Percentiles rank a stretch among this genome's conserved stretches.
Conservation (phyloP, 371 early-diverging fungal species). For the Dinochytrium kinnereticum region DNA sequence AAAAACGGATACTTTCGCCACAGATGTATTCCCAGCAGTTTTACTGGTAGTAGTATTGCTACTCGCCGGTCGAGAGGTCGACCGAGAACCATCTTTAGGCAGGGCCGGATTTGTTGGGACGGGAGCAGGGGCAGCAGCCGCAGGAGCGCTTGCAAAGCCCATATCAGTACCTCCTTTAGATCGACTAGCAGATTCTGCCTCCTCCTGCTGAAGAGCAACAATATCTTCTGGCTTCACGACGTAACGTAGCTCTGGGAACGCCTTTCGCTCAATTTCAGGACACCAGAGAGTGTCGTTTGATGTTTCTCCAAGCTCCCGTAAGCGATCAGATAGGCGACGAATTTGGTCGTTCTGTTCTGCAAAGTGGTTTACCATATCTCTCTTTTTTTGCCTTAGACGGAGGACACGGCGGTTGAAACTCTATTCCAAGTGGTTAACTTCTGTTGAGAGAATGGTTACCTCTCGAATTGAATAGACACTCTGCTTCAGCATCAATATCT, state of each 20-base stretch:
- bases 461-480: conserved; percentile 54
- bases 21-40: background rate
- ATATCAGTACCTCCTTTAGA: conserved; percentile 37
- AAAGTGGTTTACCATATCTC: conserved; percentile 35
- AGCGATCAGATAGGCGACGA: conserved; percentile 36
- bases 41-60: background rate
- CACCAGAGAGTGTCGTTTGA: conserved; percentile 18
- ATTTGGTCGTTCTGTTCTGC: conserved; percentile 30
- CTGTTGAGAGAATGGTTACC: conserved; percentile 28
- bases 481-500: conserved; percentile 55
- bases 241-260: conserved; percentile 51
- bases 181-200: conserved; percentile 31
- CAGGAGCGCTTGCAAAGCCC: conserved; percentile 32
- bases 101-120: conserved; percentile 3
- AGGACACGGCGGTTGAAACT: conserved; percentile 56
- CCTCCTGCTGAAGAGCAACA: conserved; percentile 38
- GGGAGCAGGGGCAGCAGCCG: conserved; percentile 20
- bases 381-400: conserved; percentile 44
- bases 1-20: background rate
- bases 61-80: conserved; percentile 8
- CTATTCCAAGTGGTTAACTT: conserved; percentile 26
- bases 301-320: conserved; percentile 38
- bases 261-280: conserved; percentile 45
- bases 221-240: conserved; percentile 49
- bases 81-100: background rate